These are phyloP conservation scores for Ogataea polymorpha DNA, from an alignment of 805 yeast genomes.

Conservation along the genomic window DNA sequence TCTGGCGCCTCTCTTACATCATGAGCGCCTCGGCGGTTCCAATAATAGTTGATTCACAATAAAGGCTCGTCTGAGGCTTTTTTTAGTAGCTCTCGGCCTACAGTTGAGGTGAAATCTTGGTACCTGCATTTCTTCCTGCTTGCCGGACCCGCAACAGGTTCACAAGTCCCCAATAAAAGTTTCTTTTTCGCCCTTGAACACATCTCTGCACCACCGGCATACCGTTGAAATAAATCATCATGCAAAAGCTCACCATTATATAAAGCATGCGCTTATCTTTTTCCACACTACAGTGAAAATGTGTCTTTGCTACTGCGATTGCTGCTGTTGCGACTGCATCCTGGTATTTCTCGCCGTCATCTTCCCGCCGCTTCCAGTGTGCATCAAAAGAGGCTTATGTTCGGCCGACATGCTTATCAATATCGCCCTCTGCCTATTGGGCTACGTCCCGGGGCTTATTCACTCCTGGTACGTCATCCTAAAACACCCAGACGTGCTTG, in stretches of 20 bases:
- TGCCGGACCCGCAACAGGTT: not conserved
- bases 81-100: not conserved
- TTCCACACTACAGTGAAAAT: constrained; percentile 9
- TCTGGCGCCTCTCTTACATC: no score
- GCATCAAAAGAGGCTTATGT: constrained; percentile 67
- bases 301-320: constrained; percentile 33
- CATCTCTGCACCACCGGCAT: constrained; percentile 7
- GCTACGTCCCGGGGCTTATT: constrained; percentile 67
- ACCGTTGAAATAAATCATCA: not conserved
- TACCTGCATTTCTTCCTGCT: constrained; percentile 5
- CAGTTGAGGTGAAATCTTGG: constrained; percentile 1
- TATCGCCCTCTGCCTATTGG: constrained; percentile 56
- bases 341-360: constrained; percentile 67
- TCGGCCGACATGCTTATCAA: constrained; percentile 70
- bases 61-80: not conserved
- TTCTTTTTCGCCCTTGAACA: not conserved
- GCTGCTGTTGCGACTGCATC: constrained; percentile 53
- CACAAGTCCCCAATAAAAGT: not conserved
- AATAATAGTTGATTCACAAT: not conserved
- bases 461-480: constrained; percentile 68
- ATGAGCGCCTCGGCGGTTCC: constrained; percentile 1
- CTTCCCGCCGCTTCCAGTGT: constrained; percentile 78
- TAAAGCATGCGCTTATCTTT: not conserved
- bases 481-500: constrained; percentile 40
- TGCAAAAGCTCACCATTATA: not conserved